phyloP scores from a whole-genome alignment of 805 yeast species.

The Kodamaea hsintzibuensis region DNA sequence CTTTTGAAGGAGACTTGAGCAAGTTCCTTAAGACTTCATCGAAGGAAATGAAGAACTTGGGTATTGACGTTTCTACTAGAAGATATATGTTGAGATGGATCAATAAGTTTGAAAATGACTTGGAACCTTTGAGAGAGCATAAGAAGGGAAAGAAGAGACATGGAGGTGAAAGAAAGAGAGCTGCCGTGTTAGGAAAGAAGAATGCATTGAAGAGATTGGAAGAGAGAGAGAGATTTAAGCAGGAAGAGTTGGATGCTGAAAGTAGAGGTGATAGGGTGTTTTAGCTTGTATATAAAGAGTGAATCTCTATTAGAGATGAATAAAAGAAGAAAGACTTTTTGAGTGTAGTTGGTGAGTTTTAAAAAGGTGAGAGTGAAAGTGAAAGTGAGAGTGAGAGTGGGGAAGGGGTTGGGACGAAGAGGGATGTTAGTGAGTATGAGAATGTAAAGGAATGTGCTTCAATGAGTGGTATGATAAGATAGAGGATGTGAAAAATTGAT shows the following conservation, averaged over 20 bases:
- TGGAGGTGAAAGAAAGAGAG: constrained; percentile 86
- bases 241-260: constrained; percentile 42
- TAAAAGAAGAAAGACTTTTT: neutral
- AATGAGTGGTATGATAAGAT: too few species aligned
- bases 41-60: constrained; percentile 64
- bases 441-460: too few species aligned
- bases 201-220: constrained; percentile 61
- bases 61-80: constrained; percentile 72
- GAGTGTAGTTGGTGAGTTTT: neutral
- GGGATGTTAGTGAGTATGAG: too few species aligned
- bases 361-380: neutral
- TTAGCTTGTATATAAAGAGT: constrained; percentile 15
- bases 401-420: too few species aligned
- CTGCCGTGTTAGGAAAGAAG: constrained; percentile 50
- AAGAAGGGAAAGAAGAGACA: constrained; percentile 68
- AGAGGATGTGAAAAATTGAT: too few species aligned
- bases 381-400: neutral
- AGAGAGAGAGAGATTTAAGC: constrained; percentile 45
- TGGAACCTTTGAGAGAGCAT: constrained; percentile 53
- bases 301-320: neutral
- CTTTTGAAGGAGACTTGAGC: constrained; percentile 60
- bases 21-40: constrained; percentile 61
- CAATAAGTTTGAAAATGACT: constrained; percentile 61
- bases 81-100: constrained; percentile 74
- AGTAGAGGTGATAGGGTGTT: constrained; percentile 44